These are phyloP conservation scores for Boletus semigastroideus DNA, from an alignment of 1,284 basidiomycete genomes.

Conservation along the genomic window DNA sequence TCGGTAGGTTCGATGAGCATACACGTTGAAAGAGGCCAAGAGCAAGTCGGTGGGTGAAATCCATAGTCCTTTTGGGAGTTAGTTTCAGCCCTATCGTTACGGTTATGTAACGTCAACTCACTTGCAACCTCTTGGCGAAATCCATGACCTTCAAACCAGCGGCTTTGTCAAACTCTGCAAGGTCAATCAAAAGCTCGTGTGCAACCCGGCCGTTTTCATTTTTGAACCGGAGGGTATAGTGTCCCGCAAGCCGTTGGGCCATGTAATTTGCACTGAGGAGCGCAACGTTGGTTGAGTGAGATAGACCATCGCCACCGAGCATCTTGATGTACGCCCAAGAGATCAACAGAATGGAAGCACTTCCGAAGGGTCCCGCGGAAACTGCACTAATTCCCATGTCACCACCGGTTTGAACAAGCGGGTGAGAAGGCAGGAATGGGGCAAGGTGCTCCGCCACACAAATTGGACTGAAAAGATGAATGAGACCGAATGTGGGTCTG, in stretches of 20 bases:
- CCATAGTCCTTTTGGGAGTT: conserved; percentile 64
- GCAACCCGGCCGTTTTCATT: conserved; percentile 84
- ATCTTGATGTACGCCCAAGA: conserved; percentile 99
- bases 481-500: neutral
- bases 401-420: conserved; percentile 70
- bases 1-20: conserved; percentile 97
- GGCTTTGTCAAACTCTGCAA: conserved; percentile 90
- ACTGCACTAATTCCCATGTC: conserved; percentile 82
- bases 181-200: conserved; percentile 93
- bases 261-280: conserved; percentile 98
- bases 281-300: conserved; percentile 82
- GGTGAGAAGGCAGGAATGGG: conserved; percentile 94
- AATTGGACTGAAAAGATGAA: conserved; percentile 66
- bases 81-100: conserved; percentile 1
- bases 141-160: conserved; percentile 92
- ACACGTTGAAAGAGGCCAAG: conserved; percentile 92
- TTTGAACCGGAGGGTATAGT: conserved; percentile 90
- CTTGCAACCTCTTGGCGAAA: conserved; percentile 93
- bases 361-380: conserved; percentile 91
- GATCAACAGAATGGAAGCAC: conserved; percentile 93
- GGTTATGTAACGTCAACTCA: conserved; percentile 28
- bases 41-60: conserved; percentile 90
- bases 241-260: conserved; percentile 79
- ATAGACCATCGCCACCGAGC: conserved; percentile 90
- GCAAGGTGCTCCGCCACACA: conserved; percentile 92